Evolutionary conservation across 108 stramenopile species (phyloP), one percentile per base, ranked within the genome.

Genomic region (Nitzschia inconspicua): DNA sequence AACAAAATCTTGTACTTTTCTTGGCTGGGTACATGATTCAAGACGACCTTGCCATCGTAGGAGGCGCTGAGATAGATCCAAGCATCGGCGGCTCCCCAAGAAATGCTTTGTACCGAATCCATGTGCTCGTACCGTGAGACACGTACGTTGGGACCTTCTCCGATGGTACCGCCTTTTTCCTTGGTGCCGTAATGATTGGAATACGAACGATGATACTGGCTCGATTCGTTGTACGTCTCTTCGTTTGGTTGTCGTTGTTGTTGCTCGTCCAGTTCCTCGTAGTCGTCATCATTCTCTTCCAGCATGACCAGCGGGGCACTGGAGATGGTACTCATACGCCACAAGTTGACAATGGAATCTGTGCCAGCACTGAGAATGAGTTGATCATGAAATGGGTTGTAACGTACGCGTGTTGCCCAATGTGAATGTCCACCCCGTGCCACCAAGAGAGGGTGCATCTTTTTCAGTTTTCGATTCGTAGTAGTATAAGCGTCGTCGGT

Each of bases 1-100:
- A 99, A 66, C 29, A 99, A 75, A 76, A 99, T 99, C 62, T 98
- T 99, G 80, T 99, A 99, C 71, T 99, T 99, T 74, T 99, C 98
- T 44, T 97, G 86, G 51, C 93, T 92, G 5, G 97, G 96, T 3
- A 99, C 98, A 63, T 97, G 95, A 68, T 96, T 83, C 27, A 97
- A 64, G 4, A 84, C 77, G 19, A 96, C 80, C 14, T 81, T 82
- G 6, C 98, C 98, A 78, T 98, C 98, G 66, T 76, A 94, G 10
- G 85, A 92, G 30, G 96, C 70, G 5, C 91, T 80, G 20, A 82
- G 77, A 69, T 95, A 95, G 19, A 97, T 70, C 96, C 97, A 99
- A 10, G 98, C 95, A 72, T 98, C 97, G 29, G 83, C 75, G 0
- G 87, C 78, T 62, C 95, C 91, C 98, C 98, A 99, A 1, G 85